phyloP scores from a whole-genome alignment of 768 basidiomycete genomes.

The Coprinellus micaceus region DNA sequence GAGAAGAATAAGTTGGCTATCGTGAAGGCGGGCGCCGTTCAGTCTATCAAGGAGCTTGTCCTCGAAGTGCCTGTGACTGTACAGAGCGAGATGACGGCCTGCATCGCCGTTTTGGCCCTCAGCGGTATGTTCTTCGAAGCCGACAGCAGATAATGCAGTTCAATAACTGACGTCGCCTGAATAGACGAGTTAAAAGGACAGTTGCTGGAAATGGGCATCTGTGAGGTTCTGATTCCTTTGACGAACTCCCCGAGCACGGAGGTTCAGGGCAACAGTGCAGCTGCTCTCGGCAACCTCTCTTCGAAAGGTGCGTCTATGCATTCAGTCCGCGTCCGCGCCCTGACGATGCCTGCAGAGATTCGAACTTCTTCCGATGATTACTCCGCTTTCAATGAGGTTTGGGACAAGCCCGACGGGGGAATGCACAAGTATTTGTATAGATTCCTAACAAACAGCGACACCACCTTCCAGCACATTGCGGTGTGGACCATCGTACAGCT shows the following conservation, averaged over 20 bases:
- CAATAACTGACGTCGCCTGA: slow-evolving; percentile 3
- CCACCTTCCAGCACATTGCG: slow-evolving; percentile 99
- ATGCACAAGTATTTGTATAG: slow-evolving; percentile 93
- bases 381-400: slow-evolving; percentile 94
- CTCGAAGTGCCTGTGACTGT: slow-evolving; percentile 93
- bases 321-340: neutral
- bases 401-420: slow-evolving; percentile 97
- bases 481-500: slow-evolving; percentile 99
- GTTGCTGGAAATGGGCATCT: slow-evolving; percentile 96
- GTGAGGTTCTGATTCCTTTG: slow-evolving; percentile 93
- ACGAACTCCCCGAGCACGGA: slow-evolving; percentile 96
- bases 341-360: slow-evolving; percentile 49
- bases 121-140: slow-evolving; percentile 62
- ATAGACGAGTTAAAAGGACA: slow-evolving; percentile 96
- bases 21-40: slow-evolving; percentile 94
- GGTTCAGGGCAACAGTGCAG: slow-evolving; percentile 98
- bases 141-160: neutral
- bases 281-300: slow-evolving; percentile 94
- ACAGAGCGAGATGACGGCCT: slow-evolving; percentile 99
- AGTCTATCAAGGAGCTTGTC: slow-evolving; percentile 94
- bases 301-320: slow-evolving; percentile 69
- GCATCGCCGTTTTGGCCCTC: slow-evolving; percentile 91
- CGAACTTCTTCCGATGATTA: slow-evolving; percentile 82
- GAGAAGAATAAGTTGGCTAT: slow-evolving; percentile 99
- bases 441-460: slow-evolving; percentile 89